phyloP scores from a whole-genome alignment of 1,139 yeast species.

The Sugiyamaella sp. region DNA sequence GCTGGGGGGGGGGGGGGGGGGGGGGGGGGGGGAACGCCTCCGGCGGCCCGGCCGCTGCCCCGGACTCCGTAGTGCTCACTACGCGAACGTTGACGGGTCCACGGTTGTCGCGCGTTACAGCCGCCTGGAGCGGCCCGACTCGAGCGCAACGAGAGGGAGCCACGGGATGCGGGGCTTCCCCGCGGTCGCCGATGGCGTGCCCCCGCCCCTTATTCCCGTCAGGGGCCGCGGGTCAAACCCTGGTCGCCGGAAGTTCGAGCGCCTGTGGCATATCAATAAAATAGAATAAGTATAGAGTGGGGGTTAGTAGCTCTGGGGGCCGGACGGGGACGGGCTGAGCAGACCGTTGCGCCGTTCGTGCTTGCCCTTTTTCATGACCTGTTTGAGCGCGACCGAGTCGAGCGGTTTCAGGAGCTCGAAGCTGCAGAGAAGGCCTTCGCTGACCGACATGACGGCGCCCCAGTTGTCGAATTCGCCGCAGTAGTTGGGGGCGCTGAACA shows the following conservation, averaged over 20 bases:
- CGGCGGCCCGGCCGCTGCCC: too few species aligned
- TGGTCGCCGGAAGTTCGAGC: neutral
- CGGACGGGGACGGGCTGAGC: slow-evolving; percentile 23
- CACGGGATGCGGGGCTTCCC: neutral
- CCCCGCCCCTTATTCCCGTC: too few species aligned
- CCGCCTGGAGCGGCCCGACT: too few species aligned
- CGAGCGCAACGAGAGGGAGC: slow-evolving; percentile 1
- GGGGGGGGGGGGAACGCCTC: too few species aligned
- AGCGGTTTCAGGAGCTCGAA: slow-evolving; percentile 93
- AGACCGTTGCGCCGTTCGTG: slow-evolving; percentile 39
- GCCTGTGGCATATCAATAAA: neutral
- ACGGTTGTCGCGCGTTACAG: too few species aligned
- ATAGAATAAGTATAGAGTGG: slow-evolving; percentile 6
- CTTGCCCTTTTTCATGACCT: slow-evolving; percentile 54
- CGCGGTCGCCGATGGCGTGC: neutral
- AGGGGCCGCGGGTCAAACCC: too few species aligned
- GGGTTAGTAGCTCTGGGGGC: slow-evolving; percentile 27
- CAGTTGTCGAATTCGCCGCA: slow-evolving; percentile 98
- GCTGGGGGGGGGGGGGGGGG: too few species aligned
- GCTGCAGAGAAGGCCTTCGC: slow-evolving; percentile 87
- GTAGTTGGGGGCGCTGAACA: slow-evolving; percentile 94
- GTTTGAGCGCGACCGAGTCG: slow-evolving; percentile 90
- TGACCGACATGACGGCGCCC: slow-evolving; percentile 99
- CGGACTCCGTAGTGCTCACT: too few species aligned
- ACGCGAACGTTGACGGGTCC: too few species aligned